phyloP scores from a whole-genome alignment of 345 rosid genomes.

The Mallotus nudiflorus region DNA sequence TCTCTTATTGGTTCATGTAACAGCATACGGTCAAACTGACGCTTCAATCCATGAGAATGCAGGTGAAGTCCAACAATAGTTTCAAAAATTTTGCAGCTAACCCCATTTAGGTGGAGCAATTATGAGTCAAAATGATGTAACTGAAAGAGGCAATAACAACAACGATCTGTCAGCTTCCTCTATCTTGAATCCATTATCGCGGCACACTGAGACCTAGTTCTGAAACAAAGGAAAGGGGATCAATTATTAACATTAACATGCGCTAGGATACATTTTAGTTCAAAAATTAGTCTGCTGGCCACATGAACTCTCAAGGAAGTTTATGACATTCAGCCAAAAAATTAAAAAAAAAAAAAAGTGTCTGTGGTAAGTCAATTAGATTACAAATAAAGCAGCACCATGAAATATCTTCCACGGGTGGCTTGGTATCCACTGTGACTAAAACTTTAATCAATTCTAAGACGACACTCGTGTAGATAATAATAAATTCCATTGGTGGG shows the following conservation, averaged over 20 bases:
- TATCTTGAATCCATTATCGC: constrained; percentile 46
- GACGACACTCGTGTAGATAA: not conserved
- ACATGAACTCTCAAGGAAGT: not conserved
- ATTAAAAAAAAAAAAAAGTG: not conserved
- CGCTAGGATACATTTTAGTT: not conserved
- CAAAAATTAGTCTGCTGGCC: not conserved
- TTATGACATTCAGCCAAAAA: not conserved
- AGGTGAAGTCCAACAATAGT: constrained; percentile 4
- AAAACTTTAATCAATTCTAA: not conserved
- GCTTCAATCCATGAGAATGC: not conserved
- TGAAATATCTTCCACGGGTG: not conserved
- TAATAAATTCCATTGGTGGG: not conserved
- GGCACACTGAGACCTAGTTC: constrained; percentile 81
- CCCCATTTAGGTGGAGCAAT: constrained; percentile 4
- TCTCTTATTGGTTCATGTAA: not conserved
- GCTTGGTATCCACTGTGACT: not conserved
- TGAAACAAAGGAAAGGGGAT: constrained; percentile 34
- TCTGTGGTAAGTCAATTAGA: not conserved
- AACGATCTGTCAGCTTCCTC: constrained; percentile 19
- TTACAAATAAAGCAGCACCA: not conserved
- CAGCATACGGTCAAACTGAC: not conserved
- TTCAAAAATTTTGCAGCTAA: constrained; percentile 11
- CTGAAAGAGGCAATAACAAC: constrained; percentile 5
- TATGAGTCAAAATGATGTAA: constrained; percentile 4
- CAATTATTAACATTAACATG: constrained; percentile 12